phyloP scores from a whole-genome alignment of 306 rosid genomes.

The Argentina anserina region DNA sequence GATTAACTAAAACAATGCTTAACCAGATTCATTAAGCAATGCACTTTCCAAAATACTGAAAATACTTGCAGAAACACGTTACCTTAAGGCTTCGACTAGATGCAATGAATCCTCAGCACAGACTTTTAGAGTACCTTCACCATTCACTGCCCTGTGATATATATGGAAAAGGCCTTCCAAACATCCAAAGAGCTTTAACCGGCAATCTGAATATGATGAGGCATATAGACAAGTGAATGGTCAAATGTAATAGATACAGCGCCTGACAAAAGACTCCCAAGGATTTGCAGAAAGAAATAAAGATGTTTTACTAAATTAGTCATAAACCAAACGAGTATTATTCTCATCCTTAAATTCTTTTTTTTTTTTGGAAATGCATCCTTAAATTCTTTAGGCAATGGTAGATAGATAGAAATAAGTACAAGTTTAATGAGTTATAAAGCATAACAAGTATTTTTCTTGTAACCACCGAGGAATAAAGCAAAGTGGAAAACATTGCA shows the following conservation, averaged over 20 bases:
- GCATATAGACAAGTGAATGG: background rate
- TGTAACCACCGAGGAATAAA: background rate
- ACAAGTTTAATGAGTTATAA: background rate
- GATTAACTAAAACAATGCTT: constrained; percentile 22
- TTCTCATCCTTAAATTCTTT: background rate
- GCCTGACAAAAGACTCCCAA: background rate
- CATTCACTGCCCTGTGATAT: constrained; percentile 75
- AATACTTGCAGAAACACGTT: constrained; percentile 17
- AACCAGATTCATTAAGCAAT: constrained; percentile 22
- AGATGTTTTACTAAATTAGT: background rate
- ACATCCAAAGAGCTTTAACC: constrained; percentile 92
- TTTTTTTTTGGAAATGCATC: too few species aligned
- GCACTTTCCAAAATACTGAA: constrained; percentile 11
- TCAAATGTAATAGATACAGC: background rate
- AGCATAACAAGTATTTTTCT: background rate
- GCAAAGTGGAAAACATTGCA: background rate
- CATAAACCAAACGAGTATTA: background rate
- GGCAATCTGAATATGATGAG: constrained; percentile 63
- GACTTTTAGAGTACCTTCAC: constrained; percentile 87
- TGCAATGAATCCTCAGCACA: constrained; percentile 92
- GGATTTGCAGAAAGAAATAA: background rate
- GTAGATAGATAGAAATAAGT: background rate
- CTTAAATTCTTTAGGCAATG: background rate
- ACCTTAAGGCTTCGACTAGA: constrained; percentile 98
- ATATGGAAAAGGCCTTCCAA: constrained; percentile 89